A percentile compares a stretch with the other conserved stretches of the same genome.
Evolutionary conservation across 208 protist species (phyloP).

Genomic region (Trypanosoma mega): DNA sequence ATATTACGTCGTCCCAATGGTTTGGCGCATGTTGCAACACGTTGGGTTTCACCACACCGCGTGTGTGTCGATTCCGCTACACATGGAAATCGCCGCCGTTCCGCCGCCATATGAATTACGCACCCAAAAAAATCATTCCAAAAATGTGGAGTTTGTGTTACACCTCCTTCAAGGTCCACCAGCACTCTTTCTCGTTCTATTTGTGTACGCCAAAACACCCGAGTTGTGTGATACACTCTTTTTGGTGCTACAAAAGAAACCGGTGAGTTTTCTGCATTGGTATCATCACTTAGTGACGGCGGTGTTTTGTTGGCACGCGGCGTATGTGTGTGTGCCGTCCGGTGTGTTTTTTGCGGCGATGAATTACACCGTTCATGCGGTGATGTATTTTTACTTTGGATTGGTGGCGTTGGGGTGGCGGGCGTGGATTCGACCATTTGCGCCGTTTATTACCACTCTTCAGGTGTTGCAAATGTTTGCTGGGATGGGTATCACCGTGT

Average conservation of each 20-base stretch:
- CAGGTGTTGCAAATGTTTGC: constrained; percentile 94
- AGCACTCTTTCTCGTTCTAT: constrained; percentile 61
- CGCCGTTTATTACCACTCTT: constrained; percentile 77
- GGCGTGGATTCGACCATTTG: constrained; percentile 66
- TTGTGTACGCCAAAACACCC: constrained; percentile 84
- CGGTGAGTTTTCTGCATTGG: constrained; percentile 88
- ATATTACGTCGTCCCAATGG: constrained; percentile 15
- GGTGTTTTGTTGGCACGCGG: constrained; percentile 92
- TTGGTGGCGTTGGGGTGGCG: constrained; percentile 56
- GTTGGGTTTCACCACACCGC: constrained; percentile 8
- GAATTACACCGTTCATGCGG: constrained; percentile 93
- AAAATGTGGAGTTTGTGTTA: no score
- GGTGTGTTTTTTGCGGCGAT: constrained; percentile 89
- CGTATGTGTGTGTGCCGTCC: constrained; percentile 31
- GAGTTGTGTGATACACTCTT: constrained; percentile 88
- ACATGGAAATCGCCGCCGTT: no score
- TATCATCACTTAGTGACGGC: constrained; percentile 93
- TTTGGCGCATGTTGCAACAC: background rate
- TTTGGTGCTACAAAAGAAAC: constrained; percentile 85
- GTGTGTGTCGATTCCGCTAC: constrained; percentile 4
- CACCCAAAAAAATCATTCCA: no score
- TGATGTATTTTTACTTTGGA: constrained; percentile 96
- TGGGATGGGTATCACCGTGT: constrained; percentile 71
- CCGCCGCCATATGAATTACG: no score
- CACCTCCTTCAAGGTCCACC: no score